Conservation (phyloP, 163 green algal genomes). For the Chlorella variabilis region DNA sequence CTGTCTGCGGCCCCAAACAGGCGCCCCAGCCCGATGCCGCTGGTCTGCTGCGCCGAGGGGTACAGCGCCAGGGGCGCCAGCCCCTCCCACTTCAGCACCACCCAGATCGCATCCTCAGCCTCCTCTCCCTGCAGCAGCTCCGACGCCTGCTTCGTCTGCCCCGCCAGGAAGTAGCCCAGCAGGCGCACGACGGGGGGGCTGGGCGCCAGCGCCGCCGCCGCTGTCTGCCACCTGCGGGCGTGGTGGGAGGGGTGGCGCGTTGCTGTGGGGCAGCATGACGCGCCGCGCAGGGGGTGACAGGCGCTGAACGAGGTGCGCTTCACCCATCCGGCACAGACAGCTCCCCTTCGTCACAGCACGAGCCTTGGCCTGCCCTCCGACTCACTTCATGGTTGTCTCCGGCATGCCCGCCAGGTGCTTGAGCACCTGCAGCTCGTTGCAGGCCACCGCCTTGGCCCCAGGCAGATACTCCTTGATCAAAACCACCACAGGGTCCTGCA, state of each 20-base stretch:
- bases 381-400: constrained; percentile 22
- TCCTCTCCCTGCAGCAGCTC: constrained; percentile 1
- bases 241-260: too few species aligned
- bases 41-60: constrained; percentile 58
- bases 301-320: too few species aligned
- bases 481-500: constrained; percentile 26
- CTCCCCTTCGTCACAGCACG: too few species aligned
- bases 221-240: constrained; percentile 42
- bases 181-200: constrained; percentile 62
- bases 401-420: constrained; percentile 46
- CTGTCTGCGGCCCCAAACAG: constrained; percentile 31
- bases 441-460: constrained; percentile 64
- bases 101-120: constrained; percentile 59
- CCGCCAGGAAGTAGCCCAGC: constrained; percentile 51
- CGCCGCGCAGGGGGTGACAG: too few species aligned
- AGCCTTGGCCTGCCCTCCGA: too few species aligned
- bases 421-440: constrained; percentile 74
- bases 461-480: constrained; percentile 66
- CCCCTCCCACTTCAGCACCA: constrained; percentile 82
- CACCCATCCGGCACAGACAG: too few species aligned
- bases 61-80: constrained; percentile 75
- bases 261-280: too few species aligned
- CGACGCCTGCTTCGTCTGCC: constrained; percentile 13
- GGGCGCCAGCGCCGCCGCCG: constrained; percentile 7
- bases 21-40: constrained; percentile 21